Base-by-base conservation (phyloP, 2,329 filamentous ascomycete species). In the Hypoxylon sp. region DNA sequence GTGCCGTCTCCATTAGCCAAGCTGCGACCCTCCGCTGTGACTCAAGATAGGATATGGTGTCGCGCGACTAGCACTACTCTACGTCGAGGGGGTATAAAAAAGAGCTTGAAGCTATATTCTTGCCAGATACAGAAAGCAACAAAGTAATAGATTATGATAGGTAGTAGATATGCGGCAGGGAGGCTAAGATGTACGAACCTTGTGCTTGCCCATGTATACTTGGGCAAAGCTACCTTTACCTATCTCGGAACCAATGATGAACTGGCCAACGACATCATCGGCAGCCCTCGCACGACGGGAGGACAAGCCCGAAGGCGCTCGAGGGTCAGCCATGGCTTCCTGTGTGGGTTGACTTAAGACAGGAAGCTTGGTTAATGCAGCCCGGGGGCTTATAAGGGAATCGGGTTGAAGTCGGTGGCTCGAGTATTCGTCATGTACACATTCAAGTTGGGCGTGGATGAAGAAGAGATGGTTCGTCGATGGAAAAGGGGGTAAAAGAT, bases 221-320 rank as follows among this genome's bases (percentile, higher is more conserved):
- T 94, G 94, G 72, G 96, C 96, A 84, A 98, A 99, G 83, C 96
- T 98, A 69, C 96, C 96, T 82, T 96, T 96, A 70, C 96, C 96
- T 79, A 98, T 98, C 82, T 98, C 93, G 74, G 92, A 90, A 74
- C 94, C 89, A 76, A 95, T 90, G 75, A 88, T 87, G 81, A 97
- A 98, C 76, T 91, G 89, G 73, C 94, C 93, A 75, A 96, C 79
- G 68, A 76, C 70, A 74, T 79, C 80, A 61, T 82, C 80, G 72
- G 75, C 74, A 67, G 76, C 73, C 74, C 77, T 80, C 72, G 76
- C 72, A 52, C 80, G 79, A 59, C 79, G 76, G 55, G 78, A 79
- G 56, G 79, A 78, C 58, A 73, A 73, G 50, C 64, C 48, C 58
- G 68, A 67, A 59, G 73, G 67, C 48, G 60, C 56, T 64, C 75